phyloP scores from a whole-genome alignment of 2,329 filamentous ascomycete genomes.

The Chaetomiaceae sp. region DNA sequence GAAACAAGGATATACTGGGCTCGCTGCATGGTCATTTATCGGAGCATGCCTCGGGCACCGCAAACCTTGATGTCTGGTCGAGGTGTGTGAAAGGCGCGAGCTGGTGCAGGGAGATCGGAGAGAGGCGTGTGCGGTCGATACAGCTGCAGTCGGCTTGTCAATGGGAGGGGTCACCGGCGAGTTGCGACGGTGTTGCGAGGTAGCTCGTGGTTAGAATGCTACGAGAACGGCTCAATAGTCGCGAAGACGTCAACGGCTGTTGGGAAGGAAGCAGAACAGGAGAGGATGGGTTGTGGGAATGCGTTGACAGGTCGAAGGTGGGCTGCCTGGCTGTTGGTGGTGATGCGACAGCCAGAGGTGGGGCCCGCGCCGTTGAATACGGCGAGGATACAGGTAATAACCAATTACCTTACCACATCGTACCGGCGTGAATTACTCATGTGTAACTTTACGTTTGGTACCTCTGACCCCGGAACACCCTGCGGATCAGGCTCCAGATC shows the following conservation, averaged over 20 bases:
- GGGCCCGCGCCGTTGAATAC: background rate
- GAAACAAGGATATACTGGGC: conserved; percentile 83
- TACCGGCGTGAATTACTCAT: background rate
- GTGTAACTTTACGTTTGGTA: too few relatives aligned
- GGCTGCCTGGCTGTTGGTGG: background rate
- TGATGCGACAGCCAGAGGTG: background rate
- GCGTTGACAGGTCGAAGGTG: background rate
- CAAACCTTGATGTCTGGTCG: background rate
- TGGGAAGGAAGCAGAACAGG: background rate
- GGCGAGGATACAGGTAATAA: too few relatives aligned
- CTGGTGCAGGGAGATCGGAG: too few relatives aligned
- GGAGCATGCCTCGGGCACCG: conserved; percentile 17
- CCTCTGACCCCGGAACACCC: too few relatives aligned
- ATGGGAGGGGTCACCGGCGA: background rate
- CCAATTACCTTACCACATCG: background rate
- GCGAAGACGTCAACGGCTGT: background rate
- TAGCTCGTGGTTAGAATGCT: background rate
- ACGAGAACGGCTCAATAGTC: too few relatives aligned
- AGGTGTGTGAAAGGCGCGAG: too few relatives aligned
- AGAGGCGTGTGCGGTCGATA: background rate
- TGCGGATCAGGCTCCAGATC: background rate
- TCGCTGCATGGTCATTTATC: conserved; percentile 37
- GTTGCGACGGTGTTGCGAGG: background rate
- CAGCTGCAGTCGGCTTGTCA: background rate
- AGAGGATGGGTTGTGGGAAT: background rate